phyloP scores from a whole-genome alignment of 2,329 filamentous ascomycete genomes.

The Curvularia verruculosa region DNA sequence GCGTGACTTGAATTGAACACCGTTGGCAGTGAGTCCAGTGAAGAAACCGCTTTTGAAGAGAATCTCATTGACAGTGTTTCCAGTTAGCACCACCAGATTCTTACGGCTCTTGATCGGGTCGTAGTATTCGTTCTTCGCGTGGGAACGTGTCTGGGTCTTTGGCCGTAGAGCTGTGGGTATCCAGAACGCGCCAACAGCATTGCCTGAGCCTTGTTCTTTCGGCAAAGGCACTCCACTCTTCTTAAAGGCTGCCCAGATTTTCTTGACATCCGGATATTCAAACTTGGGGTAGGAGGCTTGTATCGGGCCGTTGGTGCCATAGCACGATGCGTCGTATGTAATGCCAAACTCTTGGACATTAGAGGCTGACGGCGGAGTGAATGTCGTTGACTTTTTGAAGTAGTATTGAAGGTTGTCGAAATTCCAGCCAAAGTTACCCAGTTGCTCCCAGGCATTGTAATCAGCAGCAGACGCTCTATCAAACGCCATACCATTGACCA shows the following conservation, averaged over 20 bases:
- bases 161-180: constrained; percentile 34
- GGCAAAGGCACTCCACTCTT: constrained; percentile 24
- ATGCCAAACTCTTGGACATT: constrained; percentile 28
- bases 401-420: constrained; percentile 39
- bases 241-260: constrained; percentile 30
- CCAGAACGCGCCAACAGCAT: constrained; percentile 39
- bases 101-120: constrained; percentile 29
- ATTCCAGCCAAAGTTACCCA: constrained; percentile 61
- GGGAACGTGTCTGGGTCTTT: constrained; percentile 41
- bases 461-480: constrained; percentile 45
- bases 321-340: constrained; percentile 35
- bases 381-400: constrained; percentile 41
- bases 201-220: constrained; percentile 36
- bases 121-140: constrained; percentile 40
- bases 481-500: constrained; percentile 50
- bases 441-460: constrained; percentile 61
- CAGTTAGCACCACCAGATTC: constrained; percentile 31
- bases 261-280: constrained; percentile 31
- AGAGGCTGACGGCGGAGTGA: constrained; percentile 23
- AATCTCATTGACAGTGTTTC: constrained; percentile 35
- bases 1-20: constrained; percentile 29
- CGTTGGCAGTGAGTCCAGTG: constrained; percentile 26
- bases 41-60: constrained; percentile 26
- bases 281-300: constrained; percentile 36
- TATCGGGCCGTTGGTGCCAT: constrained; percentile 31